Conservation (phyloP, 495 filamentous ascomycete genomes). For the Neurospora terricola region DNA sequence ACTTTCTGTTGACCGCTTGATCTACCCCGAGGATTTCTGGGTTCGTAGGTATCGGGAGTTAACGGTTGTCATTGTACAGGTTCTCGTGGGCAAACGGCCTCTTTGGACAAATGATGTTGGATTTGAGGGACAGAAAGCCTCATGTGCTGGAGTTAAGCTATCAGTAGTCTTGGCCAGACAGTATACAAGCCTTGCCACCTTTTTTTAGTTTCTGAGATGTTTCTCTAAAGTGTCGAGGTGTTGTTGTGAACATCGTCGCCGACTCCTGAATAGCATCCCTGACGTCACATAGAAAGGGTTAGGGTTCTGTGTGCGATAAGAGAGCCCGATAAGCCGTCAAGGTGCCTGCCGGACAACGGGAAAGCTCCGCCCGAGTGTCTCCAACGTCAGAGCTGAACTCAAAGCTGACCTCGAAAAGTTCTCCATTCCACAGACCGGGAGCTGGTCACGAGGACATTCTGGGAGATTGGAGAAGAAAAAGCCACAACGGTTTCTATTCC, state of each 20-base stretch:
- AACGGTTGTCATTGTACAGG: constrained; percentile 12
- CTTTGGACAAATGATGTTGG: constrained; percentile 48
- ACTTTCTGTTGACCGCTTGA: neutral
- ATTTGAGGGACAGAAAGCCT: constrained; percentile 40
- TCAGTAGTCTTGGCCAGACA: constrained; percentile 7
- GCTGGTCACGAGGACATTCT: neutral
- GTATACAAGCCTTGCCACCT: neutral
- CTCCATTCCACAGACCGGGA: neutral
- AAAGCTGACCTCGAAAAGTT: neutral
- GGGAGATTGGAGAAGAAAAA: neutral
- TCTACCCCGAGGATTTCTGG: neutral
- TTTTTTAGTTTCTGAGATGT: neutral
- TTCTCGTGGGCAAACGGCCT: constrained; percentile 52
- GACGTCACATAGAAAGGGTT: neutral
- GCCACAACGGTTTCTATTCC: neutral
- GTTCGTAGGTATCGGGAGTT: neutral
- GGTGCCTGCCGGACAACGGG: neutral
- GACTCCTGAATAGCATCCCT: neutral
- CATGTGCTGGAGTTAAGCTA: constrained; percentile 27
- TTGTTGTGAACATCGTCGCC: neutral
- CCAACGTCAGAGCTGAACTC: neutral
- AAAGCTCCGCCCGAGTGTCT: neutral
- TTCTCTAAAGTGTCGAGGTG: neutral
- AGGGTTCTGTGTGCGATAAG: neutral
- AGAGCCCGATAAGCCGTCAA: neutral